Base-by-base conservation (phyloP, 208 protist genomes). In the Strigomonas culicis region DNA sequence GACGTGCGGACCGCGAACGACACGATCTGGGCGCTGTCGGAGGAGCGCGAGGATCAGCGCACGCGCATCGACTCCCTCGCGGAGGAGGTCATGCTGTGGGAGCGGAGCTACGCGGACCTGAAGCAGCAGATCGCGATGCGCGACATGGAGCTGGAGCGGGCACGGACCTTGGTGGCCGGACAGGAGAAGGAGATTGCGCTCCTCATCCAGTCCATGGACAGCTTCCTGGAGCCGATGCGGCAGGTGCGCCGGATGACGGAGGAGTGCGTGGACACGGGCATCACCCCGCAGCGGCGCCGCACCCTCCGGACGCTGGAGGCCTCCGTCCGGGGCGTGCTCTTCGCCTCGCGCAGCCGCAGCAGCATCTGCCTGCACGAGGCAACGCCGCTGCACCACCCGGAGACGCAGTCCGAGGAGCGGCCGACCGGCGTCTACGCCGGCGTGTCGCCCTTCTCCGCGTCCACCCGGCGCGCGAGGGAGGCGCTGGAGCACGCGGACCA, bases 81-180 rank as follows among this genome's bases (percentile, higher is more conserved):
- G 32, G 81, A 93, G 49, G 90, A 96, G 68, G 70, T 70, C n/a
- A 44, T 21, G 13, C 49, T 76, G 27, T 96, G 90, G 90, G 77
- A 94, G 59, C 63, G 73, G 36, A 79, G 82, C 44, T 84, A 86
- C 55, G 49, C 60, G 4, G 71, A 56, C 2, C 59, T 83, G n/a
- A 59, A 39, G 49, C 76, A 76, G 22, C 68, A 70, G 30, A 24
- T 80, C n/a, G 68, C 49, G 10, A 65, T 63, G 1, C 69, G 79
- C 24, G 57, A 75, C 4, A 66, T 67, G 15, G 57, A 68, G 34
- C 56, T 75, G 19, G 63, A 79, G 46, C 58, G 83, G 28, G 73
- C 60, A 39, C 15, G 32, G 22, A 43, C 62, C 27, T 22, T 77
- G 19, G 49, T 87, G 28, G 56, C 66, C 19, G 62, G 68, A 7